These are phyloP conservation scores for Hymenoscyphus repandus DNA, from an alignment of 2,329 filamentous ascomycete species.

Conservation along the genomic window DNA sequence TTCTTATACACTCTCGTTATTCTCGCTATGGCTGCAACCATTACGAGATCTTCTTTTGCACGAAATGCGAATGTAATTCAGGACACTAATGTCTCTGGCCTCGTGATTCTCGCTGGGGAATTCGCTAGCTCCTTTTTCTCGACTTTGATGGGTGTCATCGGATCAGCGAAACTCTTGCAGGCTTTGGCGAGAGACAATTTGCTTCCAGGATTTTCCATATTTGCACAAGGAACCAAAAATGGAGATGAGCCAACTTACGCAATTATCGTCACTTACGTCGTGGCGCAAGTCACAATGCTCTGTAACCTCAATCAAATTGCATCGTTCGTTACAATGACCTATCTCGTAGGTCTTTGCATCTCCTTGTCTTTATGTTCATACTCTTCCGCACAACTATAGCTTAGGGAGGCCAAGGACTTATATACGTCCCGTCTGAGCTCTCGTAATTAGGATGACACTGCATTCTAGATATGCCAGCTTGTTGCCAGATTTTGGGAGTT, in stretches of 20 bases:
- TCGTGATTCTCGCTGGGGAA: slow-evolving; percentile 73
- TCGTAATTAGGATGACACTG: too few relatives aligned
- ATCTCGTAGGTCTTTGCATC: slow-evolving; percentile 49
- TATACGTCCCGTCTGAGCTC: background rate
- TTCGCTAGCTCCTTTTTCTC: slow-evolving; percentile 81
- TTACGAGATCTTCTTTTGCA: slow-evolving; percentile 69
- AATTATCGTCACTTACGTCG: slow-evolving; percentile 67
- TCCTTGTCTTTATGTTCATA: too few relatives aligned
- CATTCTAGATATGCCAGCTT: too few relatives aligned
- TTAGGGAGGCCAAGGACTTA: background rate
- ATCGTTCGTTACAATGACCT: slow-evolving; percentile 85
- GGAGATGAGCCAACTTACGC: slow-evolving; percentile 72
- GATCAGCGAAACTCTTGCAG: slow-evolving; percentile 78
- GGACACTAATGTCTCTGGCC: slow-evolving; percentile 69
- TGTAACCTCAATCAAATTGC: slow-evolving; percentile 85
- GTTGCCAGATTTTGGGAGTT: too few relatives aligned
- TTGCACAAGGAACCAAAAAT: slow-evolving; percentile 67
- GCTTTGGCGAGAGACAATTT: slow-evolving; percentile 75
- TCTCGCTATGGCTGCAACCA: slow-evolving; percentile 70
- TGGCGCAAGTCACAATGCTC: slow-evolving; percentile 75
- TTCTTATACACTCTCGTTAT: slow-evolving; percentile 71
- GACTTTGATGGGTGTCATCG: slow-evolving; percentile 80
- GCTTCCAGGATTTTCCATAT: slow-evolving; percentile 68
- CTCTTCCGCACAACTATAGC: too few relatives aligned
- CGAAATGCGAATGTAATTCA: slow-evolving; percentile 68